A percentile compares a stretch with the other conserved stretches of the same genome.
These are phyloP conservation scores for Teratosphaeriaceae sp. DNA, from an alignment of 2,329 filamentous ascomycete genomes.

Conservation along the genomic window DNA sequence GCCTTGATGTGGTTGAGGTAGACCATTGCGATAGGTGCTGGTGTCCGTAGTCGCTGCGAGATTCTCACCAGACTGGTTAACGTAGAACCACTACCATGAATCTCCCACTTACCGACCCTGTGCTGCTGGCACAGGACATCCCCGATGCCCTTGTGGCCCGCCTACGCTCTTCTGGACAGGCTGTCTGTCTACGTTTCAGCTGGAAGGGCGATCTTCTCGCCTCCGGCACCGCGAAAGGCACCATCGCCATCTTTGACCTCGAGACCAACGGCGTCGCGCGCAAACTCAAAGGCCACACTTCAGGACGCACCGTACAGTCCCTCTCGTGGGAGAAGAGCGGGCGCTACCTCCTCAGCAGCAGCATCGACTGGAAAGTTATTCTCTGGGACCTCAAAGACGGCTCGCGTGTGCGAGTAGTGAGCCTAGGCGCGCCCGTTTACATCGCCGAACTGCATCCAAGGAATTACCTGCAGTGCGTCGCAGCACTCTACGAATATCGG, in stretches of 20 bases:
- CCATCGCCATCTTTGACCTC: slow-evolving; percentile 91
- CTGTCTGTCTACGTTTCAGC: slow-evolving; percentile 75
- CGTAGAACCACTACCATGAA: slow-evolving; percentile 7
- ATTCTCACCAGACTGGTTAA: neutral
- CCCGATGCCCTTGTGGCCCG: slow-evolving; percentile 84
- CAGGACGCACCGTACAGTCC: slow-evolving; percentile 74
- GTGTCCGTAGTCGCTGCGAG: too few species aligned
- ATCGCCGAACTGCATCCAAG: slow-evolving; percentile 91
- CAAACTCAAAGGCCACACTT: slow-evolving; percentile 84
- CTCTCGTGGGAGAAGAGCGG: slow-evolving; percentile 93
- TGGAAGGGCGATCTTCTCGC: slow-evolving; percentile 91
- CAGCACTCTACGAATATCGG: slow-evolving; percentile 88
- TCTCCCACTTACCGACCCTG: slow-evolving; percentile 58
- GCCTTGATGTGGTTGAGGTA: too few species aligned
- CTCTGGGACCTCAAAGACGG: slow-evolving; percentile 84
- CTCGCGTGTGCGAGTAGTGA: slow-evolving; percentile 69
- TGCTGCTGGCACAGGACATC: slow-evolving; percentile 71
- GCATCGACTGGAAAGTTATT: slow-evolving; percentile 93
- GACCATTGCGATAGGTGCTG: too few species aligned
- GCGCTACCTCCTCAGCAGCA: slow-evolving; percentile 83
- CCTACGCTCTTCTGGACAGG: slow-evolving; percentile 62
- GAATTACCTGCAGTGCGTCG: slow-evolving; percentile 80
- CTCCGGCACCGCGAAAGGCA: slow-evolving; percentile 83
- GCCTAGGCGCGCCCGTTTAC: slow-evolving; percentile 89
- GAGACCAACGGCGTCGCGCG: slow-evolving; percentile 96